A percentile compares a stretch with the other conserved stretches of the same genome.
phyloP scores from a whole-genome alignment of 345 rosid genomes.

The Kernera saxatilis region DNA sequence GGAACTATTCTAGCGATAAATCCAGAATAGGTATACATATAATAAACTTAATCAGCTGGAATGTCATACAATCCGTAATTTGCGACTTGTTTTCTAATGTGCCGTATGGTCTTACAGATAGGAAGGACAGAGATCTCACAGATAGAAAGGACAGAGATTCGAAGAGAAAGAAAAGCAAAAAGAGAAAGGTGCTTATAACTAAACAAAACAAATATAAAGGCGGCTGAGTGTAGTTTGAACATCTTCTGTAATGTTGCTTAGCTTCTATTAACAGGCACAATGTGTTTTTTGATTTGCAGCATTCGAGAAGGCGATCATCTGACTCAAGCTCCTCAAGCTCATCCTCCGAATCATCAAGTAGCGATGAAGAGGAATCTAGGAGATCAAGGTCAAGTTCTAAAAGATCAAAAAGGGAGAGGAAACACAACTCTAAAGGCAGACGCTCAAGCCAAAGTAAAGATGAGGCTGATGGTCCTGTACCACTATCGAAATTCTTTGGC shows the following conservation, averaged over 20 bases:
- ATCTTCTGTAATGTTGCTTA: not conserved
- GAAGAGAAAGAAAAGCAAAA: conserved; percentile 72
- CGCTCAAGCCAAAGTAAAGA: conserved; percentile 38
- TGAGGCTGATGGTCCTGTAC: conserved; percentile 64
- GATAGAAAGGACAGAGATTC: conserved; percentile 80
- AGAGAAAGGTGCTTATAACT: conserved; percentile 54
- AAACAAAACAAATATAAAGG: too few relatives aligned
- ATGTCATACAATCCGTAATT: not conserved
- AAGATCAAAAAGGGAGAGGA: conserved; percentile 58
- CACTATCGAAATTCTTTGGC: conserved; percentile 77
- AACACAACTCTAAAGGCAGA: conserved; percentile 46
- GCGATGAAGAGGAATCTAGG: conserved; percentile 65
- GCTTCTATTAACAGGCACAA: not conserved
- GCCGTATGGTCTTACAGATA: conserved; percentile 6
- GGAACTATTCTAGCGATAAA: conserved; percentile 68
- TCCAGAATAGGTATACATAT: conserved; percentile 58
- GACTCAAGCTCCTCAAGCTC: conserved; percentile 32
- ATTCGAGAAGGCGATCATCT: conserved; percentile 30
- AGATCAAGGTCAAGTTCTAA: conserved; percentile 67
- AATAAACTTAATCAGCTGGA: too few relatives aligned
- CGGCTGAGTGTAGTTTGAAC: not conserved
- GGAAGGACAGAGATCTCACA: too few relatives aligned
- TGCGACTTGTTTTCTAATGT: not conserved
- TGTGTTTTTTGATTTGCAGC: conserved; percentile 38
- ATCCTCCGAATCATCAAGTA: conserved; percentile 55